A percentile compares a stretch with the other conserved stretches of the same genome.
These are phyloP conservation scores for Plasmodium gonderi DNA, from an alignment of 169 alveolate species.

Conservation along the genomic window DNA sequence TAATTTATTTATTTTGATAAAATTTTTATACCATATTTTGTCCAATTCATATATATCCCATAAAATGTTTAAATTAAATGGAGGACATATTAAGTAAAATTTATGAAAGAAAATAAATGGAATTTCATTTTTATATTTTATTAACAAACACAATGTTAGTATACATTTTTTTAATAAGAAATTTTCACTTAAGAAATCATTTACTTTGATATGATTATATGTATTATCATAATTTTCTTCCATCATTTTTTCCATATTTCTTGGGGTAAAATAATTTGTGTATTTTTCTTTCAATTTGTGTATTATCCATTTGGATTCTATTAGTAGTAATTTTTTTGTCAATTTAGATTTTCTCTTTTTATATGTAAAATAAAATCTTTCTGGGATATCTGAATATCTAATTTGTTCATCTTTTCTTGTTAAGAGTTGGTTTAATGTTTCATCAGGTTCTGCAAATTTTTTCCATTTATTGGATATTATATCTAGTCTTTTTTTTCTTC, in stretches of 20 bases:
- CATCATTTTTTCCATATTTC: conserved; percentile 75
- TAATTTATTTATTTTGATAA: conserved; percentile 11
- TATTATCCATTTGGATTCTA: conserved; percentile 83
- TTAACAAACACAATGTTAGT: conserved; percentile 80
- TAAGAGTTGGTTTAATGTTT: conserved; percentile 78
- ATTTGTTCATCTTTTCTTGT: conserved; percentile 80
- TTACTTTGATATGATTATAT: conserved; percentile 40
- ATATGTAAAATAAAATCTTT: conserved; percentile 74
- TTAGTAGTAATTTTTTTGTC: conserved; percentile 74
- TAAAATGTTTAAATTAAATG: conserved; percentile 82
- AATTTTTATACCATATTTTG: conserved; percentile 36
- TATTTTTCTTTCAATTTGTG: conserved; percentile 77
- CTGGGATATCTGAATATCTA: conserved; percentile 81
- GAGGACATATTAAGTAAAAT: conserved; percentile 85
- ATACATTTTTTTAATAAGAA: conserved; percentile 72
- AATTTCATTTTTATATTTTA: conserved; percentile 84
- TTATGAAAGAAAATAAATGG: conserved; percentile 85
- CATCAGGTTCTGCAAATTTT: conserved; percentile 82
- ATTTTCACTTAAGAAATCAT: conserved; percentile 40
- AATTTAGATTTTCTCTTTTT: conserved; percentile 46
- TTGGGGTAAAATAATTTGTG: conserved; percentile 79
- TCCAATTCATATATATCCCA: conserved; percentile 88
- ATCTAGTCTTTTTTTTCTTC: conserved; percentile 2
- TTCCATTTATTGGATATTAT: conserved; percentile 6
- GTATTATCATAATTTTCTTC: conserved; percentile 77